Base-by-base conservation (phyloP, 2,329 filamentous ascomycete genomes). In the Elsinoe necatrix region DNA sequence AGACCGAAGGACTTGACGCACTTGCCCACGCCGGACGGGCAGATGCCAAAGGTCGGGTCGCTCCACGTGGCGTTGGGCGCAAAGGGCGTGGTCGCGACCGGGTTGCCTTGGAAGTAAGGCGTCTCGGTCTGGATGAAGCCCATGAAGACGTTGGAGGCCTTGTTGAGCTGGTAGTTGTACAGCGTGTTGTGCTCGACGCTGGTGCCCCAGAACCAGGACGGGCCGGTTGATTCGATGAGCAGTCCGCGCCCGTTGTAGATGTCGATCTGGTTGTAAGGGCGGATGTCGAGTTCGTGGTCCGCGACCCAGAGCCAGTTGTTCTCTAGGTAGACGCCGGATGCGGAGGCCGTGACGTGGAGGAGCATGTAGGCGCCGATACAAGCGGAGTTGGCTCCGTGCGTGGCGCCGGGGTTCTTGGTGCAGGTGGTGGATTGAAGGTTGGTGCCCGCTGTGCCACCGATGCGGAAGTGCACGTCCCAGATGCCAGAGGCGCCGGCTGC, bases 391-490 rank as follows among this genome's bases (percentile, higher is more conserved):
- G 84, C 79, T 2, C 72, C 69, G 52, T 86, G 82, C 4, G 77
- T 79, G 12, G 76, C 73, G 52, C 78, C 76, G 41, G 87, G 86
- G 61, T 84, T 87, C 79, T 95, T 95, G 69, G 80, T 72, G 75
- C 91, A 96, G 56, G 78, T 84, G 69, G 88, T 79, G 16, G 85
- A 86, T 72, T 95, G 88, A n/a, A 97, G 80, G 62, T 87, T 73
- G 25, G 91, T 95, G 59, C 92, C 92, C 3, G 87, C 85, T 56
- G 85, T 84, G 42, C 93, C 93, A 64, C 90, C 92, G 64, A 98
- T 82, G 67, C 93, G 89, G 74, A 93, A 86, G 76, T 98, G 93
- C n/a, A 91, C 85, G 66, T 98, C 93, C 88, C 91, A 98, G 72
- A 96, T 84, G 60, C 83, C 92, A 18, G 84, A 84, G 1, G 83